Base-by-base conservation (phyloP, 1,284 basidiomycete genomes). In the Cutaneotrichosporon sp. region DNA sequence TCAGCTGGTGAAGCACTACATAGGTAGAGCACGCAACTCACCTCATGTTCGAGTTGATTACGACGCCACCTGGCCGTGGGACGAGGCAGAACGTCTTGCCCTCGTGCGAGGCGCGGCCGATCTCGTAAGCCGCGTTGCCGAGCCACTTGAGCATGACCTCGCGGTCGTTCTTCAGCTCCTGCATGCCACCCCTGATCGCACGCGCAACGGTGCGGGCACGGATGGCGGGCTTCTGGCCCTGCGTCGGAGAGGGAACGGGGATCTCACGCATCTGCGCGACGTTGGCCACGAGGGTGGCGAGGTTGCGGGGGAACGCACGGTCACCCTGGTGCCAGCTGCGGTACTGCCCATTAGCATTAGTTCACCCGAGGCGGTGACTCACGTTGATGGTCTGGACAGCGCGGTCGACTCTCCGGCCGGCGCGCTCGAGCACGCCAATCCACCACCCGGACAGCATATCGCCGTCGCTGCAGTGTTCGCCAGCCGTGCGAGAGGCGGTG, bases 261-360 rank as follows among this genome's bases (percentile, higher is more conserved):
- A 72, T 69, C 56, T 62, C 56, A 59, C 68, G 67, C 69, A 70
- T 68, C 62, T 72, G 70, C 26, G 73, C 68, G 31, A 71, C 73
- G 63, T 74, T 74, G 42, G 70, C 68, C 2, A 56, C 64, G 1
- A 73, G 68, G 5, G 64, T 66, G 4, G 65, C 46, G 11, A 72
- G 66, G 57, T 65, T 69, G 42, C 57, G 53, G 9, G 72, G 72
- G 65, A 72, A 73, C 4, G 62, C 68, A 14, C 64, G 66, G 62
- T 72, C 66, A 34, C 50, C 62, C n/a, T 61, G 50, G 61, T 67
- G 66, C 49, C 69, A 65, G 34, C 53, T 55, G 47, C 72, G 70
- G 60, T 73, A 72, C 72, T 73, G 63, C 8, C 16, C 14, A 18
- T 59, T 21, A 59, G 58, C 26, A 26, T 26, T 26, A 26, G 26